Base-by-base conservation (phyloP, 257 asterid genomes). In the Leptodermis oblonga region DNA sequence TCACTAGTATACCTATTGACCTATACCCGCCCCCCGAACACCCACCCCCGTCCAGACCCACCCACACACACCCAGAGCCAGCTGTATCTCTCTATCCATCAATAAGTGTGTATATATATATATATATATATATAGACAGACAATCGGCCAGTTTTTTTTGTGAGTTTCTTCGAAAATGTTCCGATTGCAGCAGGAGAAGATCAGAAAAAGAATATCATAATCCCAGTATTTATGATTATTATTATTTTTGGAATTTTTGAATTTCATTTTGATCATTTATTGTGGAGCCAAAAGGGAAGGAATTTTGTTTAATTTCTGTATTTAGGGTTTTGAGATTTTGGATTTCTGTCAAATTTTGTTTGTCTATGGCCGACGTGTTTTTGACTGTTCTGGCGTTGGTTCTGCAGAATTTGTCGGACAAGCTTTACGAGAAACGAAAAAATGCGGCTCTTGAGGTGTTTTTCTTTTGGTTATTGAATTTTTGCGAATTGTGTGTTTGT, bases 401-500 rank as follows among this genome's bases (percentile, higher is more conserved):
- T 71, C 85, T 93, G 53, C 96, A 97, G 34, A 93, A 88, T 83
- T 88, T 93, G 73, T 90, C 97, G 65, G 99, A 93, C 76, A 93
- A 93, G 85, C 92, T 93, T 48, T 93, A 93, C 67, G 99, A 93
- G 82, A 93, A 93, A 87, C 92, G 99, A 25, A 93, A 90, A 74
- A 93, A 93, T 90, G 99, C 99, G 72, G 99, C 99, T 59, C 82
- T 93, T 22, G 99, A 93, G 96, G 99, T 92, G 65, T 49, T 46
- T 39, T 11, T 25, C 37, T 30, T 46, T 25, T 18, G 8, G n/a
- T 22, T 49, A 31, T 61, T 48, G 46, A 56, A 39, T 18, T 53
- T 41, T 15, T 59, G 1, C 43, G 17, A 11, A 53, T 48, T 49
- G 31, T 51, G 45, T 28, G 45, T 56, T n/a, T 71, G 55, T 63